Conservation (phyloP, 441 rosid species). For the Hura crepitans region DNA sequence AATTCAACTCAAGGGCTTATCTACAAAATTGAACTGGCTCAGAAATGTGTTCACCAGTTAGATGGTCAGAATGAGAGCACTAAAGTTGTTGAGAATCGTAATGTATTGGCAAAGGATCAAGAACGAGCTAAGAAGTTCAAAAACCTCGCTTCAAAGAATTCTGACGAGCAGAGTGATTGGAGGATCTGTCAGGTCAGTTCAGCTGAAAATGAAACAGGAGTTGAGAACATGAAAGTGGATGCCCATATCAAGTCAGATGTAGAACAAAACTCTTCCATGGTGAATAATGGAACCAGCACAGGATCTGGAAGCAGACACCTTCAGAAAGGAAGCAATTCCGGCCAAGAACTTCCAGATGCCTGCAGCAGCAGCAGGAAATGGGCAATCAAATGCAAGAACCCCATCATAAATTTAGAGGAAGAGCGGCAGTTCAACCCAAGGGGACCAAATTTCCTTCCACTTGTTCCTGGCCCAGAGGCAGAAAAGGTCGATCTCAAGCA, state of each 20-base stretch:
- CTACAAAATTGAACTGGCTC: constrained; percentile 15
- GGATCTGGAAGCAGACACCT: constrained; percentile 17
- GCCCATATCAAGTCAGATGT: constrained; percentile 21
- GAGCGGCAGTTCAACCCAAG: constrained; percentile 56
- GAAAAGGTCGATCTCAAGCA: constrained; percentile 55
- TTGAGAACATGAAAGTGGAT: constrained; percentile 31
- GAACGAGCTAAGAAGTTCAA: constrained; percentile 21
- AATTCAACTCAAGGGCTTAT: constrained; percentile 15
- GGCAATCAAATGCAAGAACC: constrained; percentile 38
- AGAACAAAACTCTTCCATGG: constrained; percentile 20
- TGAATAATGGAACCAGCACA: constrained; percentile 12
- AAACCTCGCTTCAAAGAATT: constrained; percentile 13
- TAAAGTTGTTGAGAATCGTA: constrained; percentile 19
- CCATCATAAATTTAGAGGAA: constrained; percentile 32
- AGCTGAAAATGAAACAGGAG: constrained; percentile 9
- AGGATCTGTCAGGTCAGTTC: constrained; percentile 6
- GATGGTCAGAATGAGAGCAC: constrained; percentile 16
- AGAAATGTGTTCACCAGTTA: constrained; percentile 14
- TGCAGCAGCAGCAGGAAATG: constrained; percentile 34
- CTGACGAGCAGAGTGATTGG: constrained; percentile 29
- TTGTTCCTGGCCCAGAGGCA: constrained; percentile 54
- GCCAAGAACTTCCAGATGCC: constrained; percentile 30
- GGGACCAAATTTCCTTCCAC: constrained; percentile 73
- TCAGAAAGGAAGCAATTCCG: constrained; percentile 24
- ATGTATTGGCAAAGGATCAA: constrained; percentile 26